phyloP scores from a whole-genome alignment of 306 rosid species.

The Gleditsia sinensis region DNA sequence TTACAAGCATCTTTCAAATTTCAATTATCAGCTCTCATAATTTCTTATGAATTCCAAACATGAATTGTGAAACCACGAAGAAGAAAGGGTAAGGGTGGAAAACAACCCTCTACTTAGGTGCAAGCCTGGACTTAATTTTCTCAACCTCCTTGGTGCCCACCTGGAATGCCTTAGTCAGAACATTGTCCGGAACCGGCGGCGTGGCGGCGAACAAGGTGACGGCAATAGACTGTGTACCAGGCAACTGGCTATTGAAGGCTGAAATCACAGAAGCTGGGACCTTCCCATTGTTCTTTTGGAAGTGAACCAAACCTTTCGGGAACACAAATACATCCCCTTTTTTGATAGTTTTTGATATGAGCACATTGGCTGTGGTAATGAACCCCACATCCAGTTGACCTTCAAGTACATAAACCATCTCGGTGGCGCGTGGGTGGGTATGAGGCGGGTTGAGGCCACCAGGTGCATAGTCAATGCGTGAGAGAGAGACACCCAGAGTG shows the following conservation, averaged over 20 bases:
- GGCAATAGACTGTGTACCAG: conserved; percentile 70
- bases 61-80: not conserved
- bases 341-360: conserved; percentile 60
- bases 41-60: conserved; percentile 6
- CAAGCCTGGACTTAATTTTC: conserved; percentile 70
- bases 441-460: conserved; percentile 94
- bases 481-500: conserved; percentile 82
- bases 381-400: conserved; percentile 81
- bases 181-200: conserved; percentile 72
- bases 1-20: conserved; percentile 20
- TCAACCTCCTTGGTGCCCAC: conserved; percentile 58
- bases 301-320: conserved; percentile 80
- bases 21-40: not conserved
- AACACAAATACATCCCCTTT: conserved; percentile 81
- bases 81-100: not conserved
- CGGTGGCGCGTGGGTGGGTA: conserved; percentile 95
- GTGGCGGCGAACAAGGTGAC: conserved; percentile 64
- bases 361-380: conserved; percentile 65
- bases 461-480: conserved; percentile 83
- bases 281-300: conserved; percentile 75
- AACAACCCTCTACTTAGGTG: conserved; percentile 52
- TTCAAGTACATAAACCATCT: conserved; percentile 66
- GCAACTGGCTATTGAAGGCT: conserved; percentile 81
- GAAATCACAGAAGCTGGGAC: conserved; percentile 62
- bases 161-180: conserved; percentile 65